phyloP scores from a whole-genome alignment of 345 rosid genomes.

The Melastoma malabathricum region DNA sequence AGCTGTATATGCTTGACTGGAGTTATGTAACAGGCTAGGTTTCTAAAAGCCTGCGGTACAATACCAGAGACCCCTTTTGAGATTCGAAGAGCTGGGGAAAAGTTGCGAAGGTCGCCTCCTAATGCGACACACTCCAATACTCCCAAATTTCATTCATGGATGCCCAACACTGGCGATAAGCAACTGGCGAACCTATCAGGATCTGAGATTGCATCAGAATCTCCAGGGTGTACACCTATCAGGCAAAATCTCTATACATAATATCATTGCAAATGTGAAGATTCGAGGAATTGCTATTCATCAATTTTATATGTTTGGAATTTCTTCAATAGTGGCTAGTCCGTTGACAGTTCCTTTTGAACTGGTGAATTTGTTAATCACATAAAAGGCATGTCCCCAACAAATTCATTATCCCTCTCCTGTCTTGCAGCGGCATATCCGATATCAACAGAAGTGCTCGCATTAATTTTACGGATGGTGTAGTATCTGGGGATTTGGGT shows the following conservation, averaged over 20 bases:
- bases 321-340: background rate
- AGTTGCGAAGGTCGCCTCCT: slow-evolving; percentile 29
- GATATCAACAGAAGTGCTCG: slow-evolving; percentile 17
- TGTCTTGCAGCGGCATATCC: slow-evolving; percentile 39
- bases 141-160: slow-evolving; percentile 51
- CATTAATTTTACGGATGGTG: slow-evolving; percentile 11
- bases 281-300: background rate
- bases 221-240: slow-evolving; percentile 45
- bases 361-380: too few species aligned
- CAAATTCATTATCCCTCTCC: background rate
- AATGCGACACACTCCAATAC: slow-evolving; percentile 19
- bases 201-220: slow-evolving; percentile 20
- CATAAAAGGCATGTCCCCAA: too few species aligned
- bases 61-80: slow-evolving; percentile 58
- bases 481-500: too few species aligned
- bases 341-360: background rate
- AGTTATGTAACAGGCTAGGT: slow-evolving; percentile 36
- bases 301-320: too few species aligned
- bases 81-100: slow-evolving; percentile 33
- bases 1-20: slow-evolving; percentile 1
- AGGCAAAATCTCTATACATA: slow-evolving; percentile 23
- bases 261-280: slow-evolving; percentile 1
- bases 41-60: slow-evolving; percentile 57
- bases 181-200: slow-evolving; percentile 21
- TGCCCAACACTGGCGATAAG: slow-evolving; percentile 32